Base-by-base conservation (phyloP, 495 filamentous ascomycete genomes). In the Aspergillus heteromorphus region DNA sequence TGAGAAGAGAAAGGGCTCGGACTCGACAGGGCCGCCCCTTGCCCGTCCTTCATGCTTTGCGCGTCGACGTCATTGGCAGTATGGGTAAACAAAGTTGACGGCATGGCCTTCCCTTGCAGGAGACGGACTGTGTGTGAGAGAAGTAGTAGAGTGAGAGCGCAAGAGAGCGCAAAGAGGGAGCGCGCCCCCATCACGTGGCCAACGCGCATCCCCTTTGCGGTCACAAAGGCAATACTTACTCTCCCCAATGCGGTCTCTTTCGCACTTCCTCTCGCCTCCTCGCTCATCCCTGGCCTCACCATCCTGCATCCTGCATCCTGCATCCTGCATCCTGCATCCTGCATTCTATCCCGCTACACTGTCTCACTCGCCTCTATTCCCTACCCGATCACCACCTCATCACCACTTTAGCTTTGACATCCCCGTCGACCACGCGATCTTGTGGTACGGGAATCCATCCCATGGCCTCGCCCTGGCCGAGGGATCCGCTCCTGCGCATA, bases 1-100 rank as follows among this genome's bases (percentile, higher is more conserved):
- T 78, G 79, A 13, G 57, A 83, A 30, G 61, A 73, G 34, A 82
- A 89, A 70, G 63, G 10, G n/a, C 11, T 14, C n/a, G 13, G n/a
- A 38, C 13, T n/a, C 11, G 34, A 4, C 31, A 2, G 31, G 31
- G 4, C 31, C 31, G 31, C 31, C 31, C 31, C n/a, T 38, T 9
- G 3, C 11, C 1, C 5, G n/a, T n/a, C 34, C 34, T 38, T 4
- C 34, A 38, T 38, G 34, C 34, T 38, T 38, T 38, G 11, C 34
- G 2, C 34, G 13, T 38, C 34, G 34, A 38, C 34, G 34, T 38
- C 34, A 38, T 38, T 13, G 34, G 3, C 2, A 34, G 30, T 13
- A 8, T 13, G 9, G 9, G 1, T 2, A 34, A 9, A 34, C 30
- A 34, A 34, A 34, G 30, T 34, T 34, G 30, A 13, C 34, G 34